Conservation (phyloP, 2,329 filamentous ascomycete genomes). For the Beauveria medogensis region DNA sequence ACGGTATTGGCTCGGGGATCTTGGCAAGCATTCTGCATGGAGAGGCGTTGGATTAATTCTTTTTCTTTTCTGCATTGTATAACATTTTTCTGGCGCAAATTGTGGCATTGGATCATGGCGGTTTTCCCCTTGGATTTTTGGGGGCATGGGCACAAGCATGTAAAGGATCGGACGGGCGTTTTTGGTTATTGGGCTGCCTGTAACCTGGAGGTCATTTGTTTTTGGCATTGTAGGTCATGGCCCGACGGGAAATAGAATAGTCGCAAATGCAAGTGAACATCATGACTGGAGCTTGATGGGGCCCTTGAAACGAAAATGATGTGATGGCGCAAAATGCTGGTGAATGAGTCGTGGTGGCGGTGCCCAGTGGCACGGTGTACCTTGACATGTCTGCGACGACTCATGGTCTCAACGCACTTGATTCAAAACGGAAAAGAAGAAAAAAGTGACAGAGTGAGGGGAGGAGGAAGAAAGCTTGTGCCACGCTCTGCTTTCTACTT, state of each 20-base stretch:
- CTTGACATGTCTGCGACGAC: neutral
- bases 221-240: neutral
- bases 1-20: slow-evolving; percentile 53
- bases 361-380: neutral
- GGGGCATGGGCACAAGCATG: neutral
- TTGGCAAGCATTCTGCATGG: slow-evolving; percentile 54
- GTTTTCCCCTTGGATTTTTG: neutral
- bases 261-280: neutral
- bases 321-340: neutral
- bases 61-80: neutral
- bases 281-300: neutral
- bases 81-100: neutral
- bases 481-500: no score
- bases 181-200: neutral
- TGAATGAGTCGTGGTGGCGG: neutral
- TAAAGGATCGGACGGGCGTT: neutral
- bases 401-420: neutral
- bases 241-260: neutral
- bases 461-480: no score
- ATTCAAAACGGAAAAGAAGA: no score
- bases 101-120: neutral
- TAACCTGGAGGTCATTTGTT: neutral
- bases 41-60: slow-evolving; percentile 44
- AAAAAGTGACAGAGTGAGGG: no score
- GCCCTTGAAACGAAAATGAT: neutral